phyloP scores from a whole-genome alignment of 2,329 filamentous ascomycete genomes.

The Madurella mycetomatis region DNA sequence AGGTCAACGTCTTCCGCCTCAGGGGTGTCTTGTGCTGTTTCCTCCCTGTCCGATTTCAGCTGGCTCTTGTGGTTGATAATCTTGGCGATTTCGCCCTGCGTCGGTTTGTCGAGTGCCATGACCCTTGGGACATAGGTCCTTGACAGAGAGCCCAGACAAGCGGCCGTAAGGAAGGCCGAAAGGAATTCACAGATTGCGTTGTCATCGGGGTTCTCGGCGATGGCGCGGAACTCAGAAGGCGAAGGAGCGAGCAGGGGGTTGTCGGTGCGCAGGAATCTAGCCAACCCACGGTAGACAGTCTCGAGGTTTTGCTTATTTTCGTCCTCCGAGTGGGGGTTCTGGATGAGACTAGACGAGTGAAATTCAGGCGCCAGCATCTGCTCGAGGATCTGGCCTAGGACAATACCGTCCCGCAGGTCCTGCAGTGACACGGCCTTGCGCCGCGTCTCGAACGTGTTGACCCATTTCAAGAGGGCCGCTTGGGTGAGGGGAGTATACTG shows the following conservation, averaged over 20 bases:
- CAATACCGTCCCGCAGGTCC: constrained; percentile 49
- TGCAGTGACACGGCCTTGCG: constrained; percentile 46
- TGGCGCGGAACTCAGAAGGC: constrained; percentile 53
- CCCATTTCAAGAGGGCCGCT: constrained; percentile 54
- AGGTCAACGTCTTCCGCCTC: constrained; percentile 27
- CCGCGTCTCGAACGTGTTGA: constrained; percentile 42
- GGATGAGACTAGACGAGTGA: constrained; percentile 50
- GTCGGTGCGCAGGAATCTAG: constrained; percentile 62
- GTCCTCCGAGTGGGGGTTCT: constrained; percentile 41
- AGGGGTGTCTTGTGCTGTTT: constrained; percentile 12
- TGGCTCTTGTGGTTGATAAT: constrained; percentile 34
- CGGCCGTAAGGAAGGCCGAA: constrained; percentile 29
- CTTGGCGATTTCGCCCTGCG: constrained; percentile 44
- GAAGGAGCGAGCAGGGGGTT: constrained; percentile 49
- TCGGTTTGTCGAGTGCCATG: constrained; percentile 29
- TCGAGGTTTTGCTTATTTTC: constrained; percentile 88
- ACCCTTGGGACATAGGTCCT: constrained; percentile 30
- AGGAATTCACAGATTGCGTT: constrained; percentile 47
- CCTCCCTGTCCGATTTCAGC: constrained; percentile 22
- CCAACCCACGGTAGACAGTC: constrained; percentile 78
- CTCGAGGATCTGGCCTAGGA: constrained; percentile 50
- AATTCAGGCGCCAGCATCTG: constrained; percentile 56
- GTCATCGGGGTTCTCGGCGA: constrained; percentile 53
- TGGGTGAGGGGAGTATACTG: constrained; percentile 36
- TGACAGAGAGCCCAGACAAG: constrained; percentile 30